Percentiles rank a stretch among this genome's conserved stretches.
phyloP scores from a whole-genome alignment of 306 rosid species.

The Medicago ruthenica region DNA sequence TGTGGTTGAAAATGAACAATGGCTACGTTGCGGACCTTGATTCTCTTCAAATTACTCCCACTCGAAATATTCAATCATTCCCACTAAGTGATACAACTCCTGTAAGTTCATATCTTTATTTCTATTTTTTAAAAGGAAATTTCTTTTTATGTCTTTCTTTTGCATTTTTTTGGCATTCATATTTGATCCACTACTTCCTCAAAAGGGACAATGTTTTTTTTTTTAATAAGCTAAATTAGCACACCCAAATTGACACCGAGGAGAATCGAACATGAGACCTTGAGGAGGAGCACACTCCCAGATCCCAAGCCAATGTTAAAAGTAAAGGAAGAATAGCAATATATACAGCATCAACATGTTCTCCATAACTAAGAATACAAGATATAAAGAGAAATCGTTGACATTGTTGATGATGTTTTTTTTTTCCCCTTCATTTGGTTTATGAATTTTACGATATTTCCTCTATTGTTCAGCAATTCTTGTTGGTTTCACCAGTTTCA shows the following conservation, averaged over 20 bases:
- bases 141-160: conserved; percentile 35
- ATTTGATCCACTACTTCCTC: not conserved
- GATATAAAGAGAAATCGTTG: not conserved
- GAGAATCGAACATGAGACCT: too few species aligned
- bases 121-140: conserved; percentile 20
- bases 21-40: conserved; percentile 87
- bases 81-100: conserved; percentile 62
- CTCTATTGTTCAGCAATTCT: not conserved
- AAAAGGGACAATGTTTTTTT: conserved; percentile 2
- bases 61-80: conserved; percentile 74
- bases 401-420: not conserved
- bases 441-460: conserved; percentile 24
- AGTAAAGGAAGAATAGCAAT: conserved; percentile 19
- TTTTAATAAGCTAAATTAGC: too few species aligned
- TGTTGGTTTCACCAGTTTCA: conserved; percentile 27
- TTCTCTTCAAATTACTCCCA: conserved; percentile 79
- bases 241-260: too few species aligned
- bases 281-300: too few species aligned
- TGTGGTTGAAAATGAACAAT: conserved; percentile 91
- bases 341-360: conserved; percentile 10
- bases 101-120: conserved; percentile 54
- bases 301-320: too few species aligned
- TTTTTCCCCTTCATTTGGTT: conserved; percentile 8
- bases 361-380: conserved; percentile 7
- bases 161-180: conserved; percentile 19